These are phyloP conservation scores for Gryganskiella cystojenkinii DNA, from an alignment of 192 early-diverging fungal genomes.

Conservation along the genomic window DNA sequence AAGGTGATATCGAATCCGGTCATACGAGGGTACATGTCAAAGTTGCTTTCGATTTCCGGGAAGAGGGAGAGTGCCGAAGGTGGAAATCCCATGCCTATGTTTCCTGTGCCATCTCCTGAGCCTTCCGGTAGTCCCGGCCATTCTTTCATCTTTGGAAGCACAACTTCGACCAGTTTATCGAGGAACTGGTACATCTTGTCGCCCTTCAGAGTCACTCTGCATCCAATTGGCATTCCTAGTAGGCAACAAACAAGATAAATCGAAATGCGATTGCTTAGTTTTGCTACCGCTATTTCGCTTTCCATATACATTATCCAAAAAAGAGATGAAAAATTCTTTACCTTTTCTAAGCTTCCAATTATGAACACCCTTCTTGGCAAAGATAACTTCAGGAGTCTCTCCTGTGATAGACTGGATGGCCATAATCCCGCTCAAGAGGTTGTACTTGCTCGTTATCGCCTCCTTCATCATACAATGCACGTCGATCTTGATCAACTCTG, in stretches of 20 bases:
- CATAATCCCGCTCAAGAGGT: conserved; percentile 91
- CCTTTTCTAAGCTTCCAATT: conserved; percentile 89
- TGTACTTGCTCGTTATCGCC: conserved; percentile 89
- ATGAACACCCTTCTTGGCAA: conserved; percentile 82
- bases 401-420: conserved; percentile 91
- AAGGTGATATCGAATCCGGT: conserved; percentile 90
- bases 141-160: conserved; percentile 93
- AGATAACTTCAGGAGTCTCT: conserved; percentile 79
- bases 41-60: conserved; percentile 97
- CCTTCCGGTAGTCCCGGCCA: conserved; percentile 82
- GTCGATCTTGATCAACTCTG: conserved; percentile 76
- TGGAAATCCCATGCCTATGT: conserved; percentile 87
- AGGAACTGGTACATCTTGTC: conserved; percentile 93
- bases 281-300: not conserved
- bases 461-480: conserved; percentile 90
- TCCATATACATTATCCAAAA: not conserved
- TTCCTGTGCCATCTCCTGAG: conserved; percentile 84
- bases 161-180: conserved; percentile 95
- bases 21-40: conserved; percentile 92
- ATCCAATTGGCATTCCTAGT: conserved; percentile 90
- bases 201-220: conserved; percentile 82
- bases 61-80: conserved; percentile 87
- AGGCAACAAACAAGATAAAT: no score
- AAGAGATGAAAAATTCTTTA: not conserved
- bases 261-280: no score